Percentiles rank a stretch among this genome's conserved stretches.
Evolutionary conservation across 441 rosid genomes (phyloP).

Genomic region (Manihot esculenta): DNA sequence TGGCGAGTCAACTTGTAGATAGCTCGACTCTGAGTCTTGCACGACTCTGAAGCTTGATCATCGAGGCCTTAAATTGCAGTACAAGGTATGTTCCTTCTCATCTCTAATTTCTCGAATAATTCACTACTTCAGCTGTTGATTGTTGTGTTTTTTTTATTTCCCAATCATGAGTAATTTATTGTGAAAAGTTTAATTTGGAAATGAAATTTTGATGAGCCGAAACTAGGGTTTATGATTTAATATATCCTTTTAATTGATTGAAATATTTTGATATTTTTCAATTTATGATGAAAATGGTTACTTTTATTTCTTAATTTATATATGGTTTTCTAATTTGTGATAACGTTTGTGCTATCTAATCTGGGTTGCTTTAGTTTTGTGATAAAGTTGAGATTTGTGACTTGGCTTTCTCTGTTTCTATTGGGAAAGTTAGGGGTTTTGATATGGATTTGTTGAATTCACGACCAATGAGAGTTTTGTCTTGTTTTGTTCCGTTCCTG

Average conservation of each 20-base stretch:
- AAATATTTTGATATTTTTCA: background rate
- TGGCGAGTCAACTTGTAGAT: constrained; percentile 33
- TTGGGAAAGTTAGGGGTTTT: constrained; percentile 18
- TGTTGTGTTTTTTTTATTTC: too few species aligned
- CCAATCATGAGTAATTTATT: too few species aligned
- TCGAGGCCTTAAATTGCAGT: constrained; percentile 5
- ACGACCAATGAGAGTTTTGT: constrained; percentile 7
- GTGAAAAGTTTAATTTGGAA: background rate
- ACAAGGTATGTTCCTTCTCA: constrained; percentile 17
- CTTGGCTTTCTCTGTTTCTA: constrained; percentile 17
- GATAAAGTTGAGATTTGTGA: constrained; percentile 19
- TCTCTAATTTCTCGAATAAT: background rate
- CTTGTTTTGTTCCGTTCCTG: constrained; percentile 19
- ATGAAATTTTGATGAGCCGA: constrained; percentile 20
- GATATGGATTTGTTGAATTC: constrained; percentile 18
- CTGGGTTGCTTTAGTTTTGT: constrained; percentile 16
- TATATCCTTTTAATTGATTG: too few species aligned
- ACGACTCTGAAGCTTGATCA: constrained; percentile 24
- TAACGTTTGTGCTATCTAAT: constrained; percentile 7
- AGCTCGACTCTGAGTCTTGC: constrained; percentile 22
- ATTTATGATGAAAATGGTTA: constrained; percentile 14
- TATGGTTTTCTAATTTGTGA: background rate
- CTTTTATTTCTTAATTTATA: background rate
- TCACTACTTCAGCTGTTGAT: background rate
- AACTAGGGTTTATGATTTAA: constrained; percentile 19